Evolutionary conservation across 2,329 filamentous ascomycete genomes (phyloP).

Genomic region (Cladosporium austrohemisphaericum): DNA sequence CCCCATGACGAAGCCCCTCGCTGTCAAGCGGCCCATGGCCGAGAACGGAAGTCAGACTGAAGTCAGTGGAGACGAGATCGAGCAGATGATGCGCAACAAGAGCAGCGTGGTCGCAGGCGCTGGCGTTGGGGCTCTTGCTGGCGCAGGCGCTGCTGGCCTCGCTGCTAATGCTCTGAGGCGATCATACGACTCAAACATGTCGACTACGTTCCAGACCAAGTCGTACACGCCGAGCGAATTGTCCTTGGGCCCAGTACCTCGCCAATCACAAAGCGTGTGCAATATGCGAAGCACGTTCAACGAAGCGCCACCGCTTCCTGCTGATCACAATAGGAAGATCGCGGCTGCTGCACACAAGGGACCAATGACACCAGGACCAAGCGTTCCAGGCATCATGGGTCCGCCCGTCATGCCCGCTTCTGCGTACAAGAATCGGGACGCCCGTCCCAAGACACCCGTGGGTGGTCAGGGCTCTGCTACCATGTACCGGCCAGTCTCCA

Average conservation of each 20-base stretch:
- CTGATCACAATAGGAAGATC: conserved; percentile 79
- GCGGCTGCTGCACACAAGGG: conserved; percentile 67
- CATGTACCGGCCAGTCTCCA: conserved; percentile 21
- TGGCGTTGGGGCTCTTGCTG: conserved; percentile 9
- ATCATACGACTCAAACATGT: conserved; percentile 18
- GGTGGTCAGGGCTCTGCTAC: conserved; percentile 22
- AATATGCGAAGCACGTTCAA: conserved; percentile 55
- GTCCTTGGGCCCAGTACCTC: conserved; percentile 18
- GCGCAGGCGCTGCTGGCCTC: conserved; percentile 2
- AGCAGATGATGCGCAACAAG: conserved; percentile 65
- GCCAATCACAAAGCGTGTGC: conserved; percentile 67
- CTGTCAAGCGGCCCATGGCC: conserved; percentile 27
- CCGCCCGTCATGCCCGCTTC: conserved; percentile 82
- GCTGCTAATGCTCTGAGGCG: conserved; percentile 8
- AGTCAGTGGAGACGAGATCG: conserved; percentile 77
- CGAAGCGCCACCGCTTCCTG: conserved; percentile 63
- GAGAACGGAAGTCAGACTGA: conserved; percentile 80
- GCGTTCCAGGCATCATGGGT: conserved; percentile 61
- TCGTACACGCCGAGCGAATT: conserved; percentile 18
- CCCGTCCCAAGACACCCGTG: conserved; percentile 28
- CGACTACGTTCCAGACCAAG: conserved; percentile 13
- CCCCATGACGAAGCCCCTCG: conserved; percentile 14
- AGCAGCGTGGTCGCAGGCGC: conserved; percentile 20
- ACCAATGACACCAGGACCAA: conserved; percentile 33
- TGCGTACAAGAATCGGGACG: conserved; percentile 50